Evolutionary conservation across 2,329 filamentous ascomycete genomes (phyloP).

Genomic region (Fusarium tricinctum): DNA sequence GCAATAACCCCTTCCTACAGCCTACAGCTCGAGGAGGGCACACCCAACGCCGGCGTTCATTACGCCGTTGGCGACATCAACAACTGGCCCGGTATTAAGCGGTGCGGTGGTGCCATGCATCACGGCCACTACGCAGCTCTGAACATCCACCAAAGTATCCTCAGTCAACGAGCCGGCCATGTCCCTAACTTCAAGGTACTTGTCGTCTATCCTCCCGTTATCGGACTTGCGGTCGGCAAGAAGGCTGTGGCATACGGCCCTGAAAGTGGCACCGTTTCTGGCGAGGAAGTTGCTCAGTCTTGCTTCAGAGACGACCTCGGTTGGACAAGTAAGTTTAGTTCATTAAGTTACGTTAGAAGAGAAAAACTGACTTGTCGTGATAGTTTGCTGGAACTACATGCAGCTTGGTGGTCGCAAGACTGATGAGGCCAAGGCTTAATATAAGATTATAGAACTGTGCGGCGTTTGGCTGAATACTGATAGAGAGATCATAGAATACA

Average conservation of each 20-base stretch:
- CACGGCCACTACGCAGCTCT: conserved; percentile 75
- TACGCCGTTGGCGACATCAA: conserved; percentile 79
- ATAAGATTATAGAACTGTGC: conserved; percentile 13
- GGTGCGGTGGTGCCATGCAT: conserved; percentile 81
- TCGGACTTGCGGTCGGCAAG: conserved; percentile 79
- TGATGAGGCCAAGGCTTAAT: conserved; percentile 45
- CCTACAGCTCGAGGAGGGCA: conserved; percentile 66
- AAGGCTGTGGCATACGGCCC: conserved; percentile 75
- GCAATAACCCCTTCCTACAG: conserved; percentile 51
- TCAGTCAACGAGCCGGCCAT: conserved; percentile 57
- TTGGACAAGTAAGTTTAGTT: conserved; percentile 67
- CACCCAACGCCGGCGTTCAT: conserved; percentile 72
- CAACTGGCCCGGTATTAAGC: conserved; percentile 83
- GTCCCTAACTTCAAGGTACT: conserved; percentile 65
- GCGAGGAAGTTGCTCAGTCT: conserved; percentile 72
- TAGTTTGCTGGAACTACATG: conserved; percentile 71
- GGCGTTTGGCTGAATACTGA: conserved; percentile 41
- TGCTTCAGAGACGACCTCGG: conserved; percentile 80
- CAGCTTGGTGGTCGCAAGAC: conserved; percentile 57
- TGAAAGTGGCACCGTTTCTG: conserved; percentile 68
- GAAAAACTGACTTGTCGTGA: conserved; percentile 32
- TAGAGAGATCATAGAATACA: neutral
- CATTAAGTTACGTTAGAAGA: no score
- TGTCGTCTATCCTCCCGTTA: conserved; percentile 71
- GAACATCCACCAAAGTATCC: conserved; percentile 76